Evolutionary conservation across 768 basidiomycete species (phyloP), one percentile per base, ranked within the genome.

Genomic region (Boletus vermiculosoides): DNA sequence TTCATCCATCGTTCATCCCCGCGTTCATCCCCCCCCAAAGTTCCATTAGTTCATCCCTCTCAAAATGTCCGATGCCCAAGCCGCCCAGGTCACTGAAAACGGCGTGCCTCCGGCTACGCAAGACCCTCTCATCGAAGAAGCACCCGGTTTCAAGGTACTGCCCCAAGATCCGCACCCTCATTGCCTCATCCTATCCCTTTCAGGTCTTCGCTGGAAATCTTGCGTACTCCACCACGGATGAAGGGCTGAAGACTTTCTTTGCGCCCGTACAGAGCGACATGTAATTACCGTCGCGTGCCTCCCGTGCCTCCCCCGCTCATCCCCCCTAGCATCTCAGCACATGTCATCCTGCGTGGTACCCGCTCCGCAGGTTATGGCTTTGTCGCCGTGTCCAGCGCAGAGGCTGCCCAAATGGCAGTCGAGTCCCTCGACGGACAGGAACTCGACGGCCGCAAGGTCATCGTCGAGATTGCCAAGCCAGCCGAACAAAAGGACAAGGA

Each of bases 181-280:
- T 47, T 57, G 49, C 61, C 57, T 59, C 45, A 50, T 58, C 55
- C 44, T 31, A 20, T 37, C 30, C 18, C 50, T 49, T 48, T 22
- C 66, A 94, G 92, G 90, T 94, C 80, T 95, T 95, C 75, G 91
- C 87, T 71, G 94, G 94, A 67, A 96, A 96, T 79, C 92, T 96
- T 81, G 85, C 92, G 80, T 96, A 94, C 77, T 80, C 86, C 71
- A 93, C 91, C 65, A 92, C 89, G 81, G 91, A 93, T 82, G 89
- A 92, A 77, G 90, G 90, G 85, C 88, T 96, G 79, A 90, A 85
- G 87, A 79, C 90, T 75, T 89, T 96, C 82, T 96, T 95, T 82
- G 88, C 82, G 75, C 88, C 89, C 72, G 87, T 92, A 71, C 80
- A 83, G 75, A 83, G 77, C 79, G 92, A 92, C 76, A 87, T 95